A percentile compares a stretch with the other conserved stretches of the same genome.
phyloP scores from a whole-genome alignment of 2,329 filamentous ascomycete species.

The Penicillium paneum region DNA sequence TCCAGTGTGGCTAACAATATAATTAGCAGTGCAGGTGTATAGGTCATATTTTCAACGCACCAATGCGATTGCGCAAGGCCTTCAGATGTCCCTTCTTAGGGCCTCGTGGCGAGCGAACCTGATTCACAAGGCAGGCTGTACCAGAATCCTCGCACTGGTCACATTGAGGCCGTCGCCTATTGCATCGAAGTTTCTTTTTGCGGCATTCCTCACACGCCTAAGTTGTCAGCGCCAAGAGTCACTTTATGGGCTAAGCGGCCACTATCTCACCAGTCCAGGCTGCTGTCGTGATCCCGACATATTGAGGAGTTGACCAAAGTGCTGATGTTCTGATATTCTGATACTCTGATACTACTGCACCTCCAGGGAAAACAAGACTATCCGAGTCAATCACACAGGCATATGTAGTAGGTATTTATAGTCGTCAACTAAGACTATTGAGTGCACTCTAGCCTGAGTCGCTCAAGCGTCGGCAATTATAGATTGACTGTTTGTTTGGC shows the following conservation, averaged over 20 bases:
- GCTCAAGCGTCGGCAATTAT: constrained; percentile 1
- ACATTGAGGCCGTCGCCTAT: constrained; percentile 27
- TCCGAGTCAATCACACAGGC: not conserved
- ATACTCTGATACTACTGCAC: not conserved
- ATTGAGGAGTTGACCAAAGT: not conserved
- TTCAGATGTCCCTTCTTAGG: constrained; percentile 30
- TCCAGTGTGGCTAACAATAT: not conserved
- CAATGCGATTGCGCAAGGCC: constrained; percentile 29
- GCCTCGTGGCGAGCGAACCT: constrained; percentile 24
- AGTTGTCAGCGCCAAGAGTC: not conserved
- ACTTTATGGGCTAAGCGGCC: not conserved
- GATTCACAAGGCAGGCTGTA: constrained; percentile 27
- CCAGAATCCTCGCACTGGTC: constrained; percentile 29
- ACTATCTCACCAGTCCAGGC: constrained; percentile 6
- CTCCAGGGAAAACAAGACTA: not conserved
- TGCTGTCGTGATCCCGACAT: constrained; percentile 7
- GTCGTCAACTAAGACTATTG: not conserved
- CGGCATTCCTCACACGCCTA: constrained; percentile 32
- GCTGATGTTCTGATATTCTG: not conserved
- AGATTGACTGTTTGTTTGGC: not conserved
- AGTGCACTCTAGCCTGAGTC: not conserved
- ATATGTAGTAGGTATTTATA: constrained; percentile 2
- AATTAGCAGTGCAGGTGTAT: not conserved
- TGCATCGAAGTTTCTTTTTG: constrained; percentile 29
- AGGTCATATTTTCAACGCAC: constrained; percentile 9